Evolutionary conservation across 345 rosid genomes (phyloP), one percentile per base, ranked within the genome.

Genomic region (Populus deltoides): DNA sequence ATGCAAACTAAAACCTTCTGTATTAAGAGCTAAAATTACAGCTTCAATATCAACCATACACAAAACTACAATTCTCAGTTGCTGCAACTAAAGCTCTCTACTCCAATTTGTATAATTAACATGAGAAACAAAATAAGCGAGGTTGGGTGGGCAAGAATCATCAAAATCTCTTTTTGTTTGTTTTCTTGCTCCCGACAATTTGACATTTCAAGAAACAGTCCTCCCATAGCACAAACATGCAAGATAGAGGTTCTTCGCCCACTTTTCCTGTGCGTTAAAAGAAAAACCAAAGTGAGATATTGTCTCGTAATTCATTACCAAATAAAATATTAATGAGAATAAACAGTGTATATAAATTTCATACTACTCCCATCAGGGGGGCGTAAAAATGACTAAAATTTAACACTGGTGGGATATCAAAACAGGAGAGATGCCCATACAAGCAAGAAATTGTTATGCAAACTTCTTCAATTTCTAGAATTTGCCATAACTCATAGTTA

Each of bases 241-340:
- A 25, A 85, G 80, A 74, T 85, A 85, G 22, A 85, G 85, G 66
- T 81, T 81, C 79, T 85, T 85, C 16, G 79, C 85, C 87, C 87
- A 85, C 79, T 85, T 85, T 70, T 85, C 85, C 87, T 85, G 83
- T 63, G 73, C 6, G 33, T 51, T 59, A 6, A 49, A 49, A 36
- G 27, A 22, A 22, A 36, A 31, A 47, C 29, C 27, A 22, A 17
- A 8, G 4, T 49, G 27, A 6, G 53, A 20, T 24, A 38, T 39
- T 12, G 16, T 55, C n/a, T 18, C 25, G 3, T 22, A 24, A 41
- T 38, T 69, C 27, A 39, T 7, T 17, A 9, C 16, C 61, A 55
- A 25, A 53, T 22, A 4, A 76, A 68, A 75, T 17, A 36, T 33
- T 38, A 18, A 38, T 2, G 45, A 31, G 25, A 38, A 17, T 25